phyloP scores from a whole-genome alignment of 495 filamentous ascomycete genomes.

The Xylaria grammica region DNA sequence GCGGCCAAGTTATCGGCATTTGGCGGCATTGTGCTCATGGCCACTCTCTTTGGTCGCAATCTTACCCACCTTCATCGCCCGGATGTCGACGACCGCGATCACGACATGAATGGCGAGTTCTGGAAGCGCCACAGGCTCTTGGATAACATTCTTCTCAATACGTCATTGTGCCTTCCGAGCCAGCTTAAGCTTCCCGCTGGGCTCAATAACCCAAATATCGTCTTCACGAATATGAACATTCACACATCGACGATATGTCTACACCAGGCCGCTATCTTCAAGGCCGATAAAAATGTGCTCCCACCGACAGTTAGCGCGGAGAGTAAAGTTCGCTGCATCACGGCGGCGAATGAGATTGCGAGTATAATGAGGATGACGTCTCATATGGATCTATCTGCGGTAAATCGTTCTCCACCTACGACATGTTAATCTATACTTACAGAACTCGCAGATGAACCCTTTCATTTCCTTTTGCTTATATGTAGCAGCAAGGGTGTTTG shows the following conservation, averaged over 20 bases:
- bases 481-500: conserved; percentile 91
- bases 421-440: conserved; percentile 23
- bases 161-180: conserved; percentile 80
- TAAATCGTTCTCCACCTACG: conserved; percentile 50
- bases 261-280: conserved; percentile 97
- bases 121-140: conserved; percentile 92
- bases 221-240: conserved; percentile 96
- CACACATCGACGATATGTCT: conserved; percentile 97
- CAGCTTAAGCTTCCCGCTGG: conserved; percentile 81
- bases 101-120: conserved; percentile 91
- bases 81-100: conserved; percentile 77
- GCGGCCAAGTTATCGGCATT: conserved; percentile 75
- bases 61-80: conserved; percentile 92
- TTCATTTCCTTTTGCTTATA: conserved; percentile 97
- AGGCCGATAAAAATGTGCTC: conserved; percentile 87
- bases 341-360: conserved; percentile 92
- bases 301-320: conserved; percentile 78
- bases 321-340: conserved; percentile 90
- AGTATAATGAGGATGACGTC: conserved; percentile 95
- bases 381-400: conserved; percentile 82
- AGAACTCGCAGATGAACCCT: conserved; percentile 79
- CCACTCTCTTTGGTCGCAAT: conserved; percentile 92
- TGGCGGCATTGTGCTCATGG: conserved; percentile 81
- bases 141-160: conserved; percentile 89
- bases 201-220: conserved; percentile 79